Evolutionary conservation across 495 filamentous ascomycete species (phyloP).

Genomic region (Aspergillus campestris): DNA sequence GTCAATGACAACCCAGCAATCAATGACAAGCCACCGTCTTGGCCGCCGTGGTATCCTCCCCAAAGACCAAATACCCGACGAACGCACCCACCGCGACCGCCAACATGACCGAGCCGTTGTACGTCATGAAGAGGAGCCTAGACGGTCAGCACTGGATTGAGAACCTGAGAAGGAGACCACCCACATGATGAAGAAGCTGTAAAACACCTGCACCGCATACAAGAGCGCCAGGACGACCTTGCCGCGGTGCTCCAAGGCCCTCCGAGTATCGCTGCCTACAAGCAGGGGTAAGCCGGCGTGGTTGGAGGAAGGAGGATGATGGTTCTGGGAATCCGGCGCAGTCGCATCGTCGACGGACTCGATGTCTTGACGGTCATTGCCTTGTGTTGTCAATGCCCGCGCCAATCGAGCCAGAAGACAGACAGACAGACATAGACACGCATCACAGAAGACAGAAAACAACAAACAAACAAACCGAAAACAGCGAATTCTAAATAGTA

Average conservation of each 20-base stretch:
- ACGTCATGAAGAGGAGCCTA: constrained; percentile 99
- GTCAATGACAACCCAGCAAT: constrained; percentile 2
- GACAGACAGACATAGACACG: too few species aligned
- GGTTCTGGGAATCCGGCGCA: constrained; percentile 16
- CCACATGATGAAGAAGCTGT: constrained; percentile 99
- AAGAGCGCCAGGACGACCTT: constrained; percentile 70
- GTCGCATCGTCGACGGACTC: constrained; percentile 31
- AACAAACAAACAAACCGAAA: not conserved
- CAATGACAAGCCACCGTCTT: constrained; percentile 92
- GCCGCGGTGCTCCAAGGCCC: constrained; percentile 44
- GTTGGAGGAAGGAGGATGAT: constrained; percentile 15
- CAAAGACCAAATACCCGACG: constrained; percentile 79
- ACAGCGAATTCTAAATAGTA: too few species aligned
- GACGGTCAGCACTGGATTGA: constrained; percentile 3
- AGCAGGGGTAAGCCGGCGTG: constrained; percentile 63
- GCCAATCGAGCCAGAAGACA: too few species aligned
- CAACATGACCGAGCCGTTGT: constrained; percentile 96
- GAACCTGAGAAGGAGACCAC: constrained; percentile 26
- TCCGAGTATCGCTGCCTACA: constrained; percentile 49
- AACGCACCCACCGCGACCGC: constrained; percentile 84
- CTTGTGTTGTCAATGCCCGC: too few species aligned
- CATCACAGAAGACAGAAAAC: too few species aligned
- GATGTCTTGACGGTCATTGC: constrained; percentile 34
- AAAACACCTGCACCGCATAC: constrained; percentile 94
- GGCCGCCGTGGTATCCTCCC: constrained; percentile 52